Evolutionary conservation across 2,329 filamentous ascomycete genomes (phyloP).

Genomic region (Xylariaceae sp.): DNA sequence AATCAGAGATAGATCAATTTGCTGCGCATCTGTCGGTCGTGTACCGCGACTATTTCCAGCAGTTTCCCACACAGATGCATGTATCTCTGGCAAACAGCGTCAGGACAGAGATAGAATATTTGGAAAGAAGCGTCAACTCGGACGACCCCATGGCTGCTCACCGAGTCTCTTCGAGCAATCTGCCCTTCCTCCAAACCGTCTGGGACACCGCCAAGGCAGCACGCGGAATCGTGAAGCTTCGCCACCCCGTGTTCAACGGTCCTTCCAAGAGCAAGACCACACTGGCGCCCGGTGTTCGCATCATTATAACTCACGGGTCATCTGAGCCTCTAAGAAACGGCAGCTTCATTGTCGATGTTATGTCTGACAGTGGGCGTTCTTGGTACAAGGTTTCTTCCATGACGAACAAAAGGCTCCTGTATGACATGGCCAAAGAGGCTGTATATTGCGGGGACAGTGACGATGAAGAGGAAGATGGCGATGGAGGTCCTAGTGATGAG

Average conservation of each 20-base stretch:
- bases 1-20: conserved; percentile 22
- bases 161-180: conserved; percentile 22
- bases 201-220: conserved; percentile 28
- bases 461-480: conserved; percentile 15
- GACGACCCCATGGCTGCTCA: conserved; percentile 17
- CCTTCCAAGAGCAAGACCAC: conserved; percentile 7
- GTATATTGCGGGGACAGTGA: conserved; percentile 26
- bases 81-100: conserved; percentile 18
- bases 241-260: conserved; percentile 21
- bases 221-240: conserved; percentile 24
- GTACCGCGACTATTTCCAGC: conserved; percentile 24
- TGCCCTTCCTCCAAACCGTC: conserved; percentile 24
- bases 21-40: conserved; percentile 17
- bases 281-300: conserved; percentile 24
- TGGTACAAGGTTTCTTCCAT: conserved; percentile 31
- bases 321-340: conserved; percentile 19
- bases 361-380: conserved; percentile 24
- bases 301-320: conserved; percentile 23
- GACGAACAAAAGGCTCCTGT: conserved; percentile 26
- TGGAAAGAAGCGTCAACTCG: conserved; percentile 15
- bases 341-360: conserved; percentile 23
- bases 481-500: not conserved
- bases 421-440: conserved; percentile 29
- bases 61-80: conserved; percentile 22
- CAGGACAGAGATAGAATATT: conserved; percentile 16